Percentiles rank a stretch among this genome's conserved stretches.
Evolutionary conservation across 169 alveolate genomes (phyloP).

Genomic region (Besnoitia besnoiti): DNA sequence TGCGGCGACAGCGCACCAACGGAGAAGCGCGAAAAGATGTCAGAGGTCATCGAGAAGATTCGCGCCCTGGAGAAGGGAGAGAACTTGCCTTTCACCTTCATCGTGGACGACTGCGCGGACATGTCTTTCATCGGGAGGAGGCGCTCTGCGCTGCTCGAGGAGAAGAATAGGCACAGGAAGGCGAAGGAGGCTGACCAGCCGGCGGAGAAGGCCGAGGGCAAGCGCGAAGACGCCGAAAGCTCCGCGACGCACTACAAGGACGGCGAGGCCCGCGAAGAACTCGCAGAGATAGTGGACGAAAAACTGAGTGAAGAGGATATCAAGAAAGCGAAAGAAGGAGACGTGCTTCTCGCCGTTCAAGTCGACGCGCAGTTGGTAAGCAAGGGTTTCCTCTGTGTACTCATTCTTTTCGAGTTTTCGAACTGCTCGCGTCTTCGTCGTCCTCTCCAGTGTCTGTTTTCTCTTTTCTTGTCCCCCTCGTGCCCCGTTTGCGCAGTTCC

Average conservation of each 20-base stretch:
- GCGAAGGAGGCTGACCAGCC: not conserved
- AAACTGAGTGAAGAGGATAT: not conserved
- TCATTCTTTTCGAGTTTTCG: not conserved
- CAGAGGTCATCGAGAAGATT: not conserved
- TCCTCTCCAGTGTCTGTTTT: not conserved
- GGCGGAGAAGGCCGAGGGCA: not conserved
- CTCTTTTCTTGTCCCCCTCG: not conserved
- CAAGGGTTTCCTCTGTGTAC: too few species aligned
- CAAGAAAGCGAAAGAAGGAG: conserved; percentile 13
- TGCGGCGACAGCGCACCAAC: conserved; percentile 92
- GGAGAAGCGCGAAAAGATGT: conserved; percentile 68
- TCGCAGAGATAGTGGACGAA: not conserved
- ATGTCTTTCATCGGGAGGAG: conserved; percentile 89
- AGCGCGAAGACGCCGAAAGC: not conserved
- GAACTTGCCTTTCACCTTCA: conserved; percentile 80
- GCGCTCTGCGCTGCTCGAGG: not conserved
- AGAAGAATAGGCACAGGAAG: not conserved
- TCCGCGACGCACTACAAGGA: not conserved
- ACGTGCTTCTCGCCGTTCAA: not conserved
- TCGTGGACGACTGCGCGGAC: conserved; percentile 92
- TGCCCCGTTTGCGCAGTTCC: not conserved
- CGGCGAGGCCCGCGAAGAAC: conserved; percentile 66
- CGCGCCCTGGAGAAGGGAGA: conserved; percentile 35
- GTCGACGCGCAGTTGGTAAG: conserved; percentile 22
- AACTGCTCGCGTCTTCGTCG: too few species aligned